Evolutionary conservation across 1,284 basidiomycete species (phyloP).

Genomic region (Moesziomyces globuligerus): DNA sequence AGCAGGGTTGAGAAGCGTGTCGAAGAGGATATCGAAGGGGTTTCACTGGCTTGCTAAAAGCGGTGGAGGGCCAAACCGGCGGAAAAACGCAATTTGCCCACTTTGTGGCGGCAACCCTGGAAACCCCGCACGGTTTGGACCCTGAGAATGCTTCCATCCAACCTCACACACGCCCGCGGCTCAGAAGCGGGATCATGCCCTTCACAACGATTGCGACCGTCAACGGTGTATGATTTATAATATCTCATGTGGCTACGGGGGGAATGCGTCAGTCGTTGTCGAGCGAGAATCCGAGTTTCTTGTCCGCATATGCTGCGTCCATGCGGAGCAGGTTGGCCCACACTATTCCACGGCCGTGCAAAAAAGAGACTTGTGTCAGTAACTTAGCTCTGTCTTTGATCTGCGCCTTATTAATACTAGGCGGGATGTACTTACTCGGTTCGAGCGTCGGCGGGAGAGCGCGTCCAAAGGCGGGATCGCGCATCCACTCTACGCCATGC

Average conservation of each 20-base stretch:
- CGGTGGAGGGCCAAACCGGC: not conserved
- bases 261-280: constrained; percentile 22
- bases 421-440: constrained; percentile 66
- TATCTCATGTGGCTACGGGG: not conserved
- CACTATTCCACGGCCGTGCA: constrained; percentile 71
- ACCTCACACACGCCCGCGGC: too few species aligned
- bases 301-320: constrained; percentile 70
- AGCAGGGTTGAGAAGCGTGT: too few species aligned
- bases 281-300: constrained; percentile 61
- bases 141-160: too few species aligned
- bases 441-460: constrained; percentile 71
- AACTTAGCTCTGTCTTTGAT: too few species aligned
- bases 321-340: constrained; percentile 74
- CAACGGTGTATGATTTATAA: too few species aligned
- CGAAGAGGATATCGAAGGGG: too few species aligned
- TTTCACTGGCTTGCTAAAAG: too few species aligned
- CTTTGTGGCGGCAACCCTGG: constrained; percentile 3
- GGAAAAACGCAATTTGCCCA: not conserved
- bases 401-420: too few species aligned
- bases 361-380: not conserved
- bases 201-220: too few species aligned
- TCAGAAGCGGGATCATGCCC: too few species aligned
- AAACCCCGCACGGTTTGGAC: not conserved
- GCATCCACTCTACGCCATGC: constrained; percentile 81
- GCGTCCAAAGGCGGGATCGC: constrained; percentile 72